Evolutionary conservation across 176 grass and related monocot species (phyloP), one percentile per base, ranked within the genome.

Genomic region (Tillandsia fasciculata): DNA sequence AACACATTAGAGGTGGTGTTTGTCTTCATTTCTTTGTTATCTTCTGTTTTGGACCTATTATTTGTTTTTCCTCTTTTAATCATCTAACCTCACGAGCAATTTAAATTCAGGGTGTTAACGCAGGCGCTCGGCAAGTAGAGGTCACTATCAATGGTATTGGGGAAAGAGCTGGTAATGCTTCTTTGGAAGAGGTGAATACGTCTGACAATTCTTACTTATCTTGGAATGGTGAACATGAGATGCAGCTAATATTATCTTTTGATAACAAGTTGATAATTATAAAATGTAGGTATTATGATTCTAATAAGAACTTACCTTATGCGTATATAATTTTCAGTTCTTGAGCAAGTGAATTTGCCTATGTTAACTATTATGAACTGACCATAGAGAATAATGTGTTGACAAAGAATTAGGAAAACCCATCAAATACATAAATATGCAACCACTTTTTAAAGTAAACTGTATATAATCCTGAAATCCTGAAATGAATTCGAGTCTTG

Each of bases 111-210:
- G 94, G 94, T 12, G 89, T 83, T 78, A 57, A 66, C 85, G 94
- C 84, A 87, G 94, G 89, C 51, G 89, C 94, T 73, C 74, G 87
- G 1, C 94, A 93, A 80, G 68, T 93, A 81, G 94, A 99, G 78
- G 94, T 99, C 61, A 99, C 94, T 83, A 77, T 99, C 17, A 99
- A 99, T 82, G 94, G 94, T 72, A 99, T 93, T 12, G 94, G 89
- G 71, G 94, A 99, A 73, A 99, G 94, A 82, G 94, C 94, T 10
- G 89, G 94, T 70, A 99, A 99, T 86, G 94, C 94, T 84, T 93
- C 94, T 64, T 83, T 99, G 64, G 94, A 99, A 71, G 94, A 99
- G 89, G 94, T 92, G 64, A 51, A 26, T 65, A 48, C 71, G 75
- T 49, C 12, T 11, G 73, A 71, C 27, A 49, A 71, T 66, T 28